A percentile compares a stretch with the other conserved stretches of the same genome.
Conservation (phyloP, 139 green algal genomes). For the Asterochloris erici region DNA sequence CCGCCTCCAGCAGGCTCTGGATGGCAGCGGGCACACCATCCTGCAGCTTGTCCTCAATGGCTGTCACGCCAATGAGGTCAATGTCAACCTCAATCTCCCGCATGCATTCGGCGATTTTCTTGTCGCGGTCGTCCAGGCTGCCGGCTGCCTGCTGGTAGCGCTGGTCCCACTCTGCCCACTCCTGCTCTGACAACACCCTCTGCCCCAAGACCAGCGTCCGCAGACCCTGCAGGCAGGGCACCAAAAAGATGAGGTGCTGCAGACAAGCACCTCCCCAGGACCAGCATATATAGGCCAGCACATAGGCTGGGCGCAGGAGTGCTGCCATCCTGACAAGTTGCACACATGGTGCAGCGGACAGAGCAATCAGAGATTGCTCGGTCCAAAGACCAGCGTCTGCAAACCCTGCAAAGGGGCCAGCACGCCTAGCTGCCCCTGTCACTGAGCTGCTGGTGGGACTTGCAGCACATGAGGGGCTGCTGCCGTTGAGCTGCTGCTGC, state of each 20-base stretch:
- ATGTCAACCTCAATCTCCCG: slow-evolving; percentile 71
- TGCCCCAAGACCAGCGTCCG: slow-evolving; percentile 37
- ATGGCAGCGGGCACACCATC: slow-evolving; percentile 93
- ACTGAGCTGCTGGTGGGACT: too few species aligned
- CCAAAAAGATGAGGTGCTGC: background rate
- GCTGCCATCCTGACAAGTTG: too few species aligned
- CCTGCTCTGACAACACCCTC: slow-evolving; percentile 36
- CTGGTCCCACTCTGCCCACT: slow-evolving; percentile 49
- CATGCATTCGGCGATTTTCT: slow-evolving; percentile 45
- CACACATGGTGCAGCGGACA: too few species aligned
- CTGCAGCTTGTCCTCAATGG: slow-evolving; percentile 99
- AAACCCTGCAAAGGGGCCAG: too few species aligned
- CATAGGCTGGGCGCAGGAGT: too few species aligned
- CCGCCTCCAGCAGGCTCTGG: slow-evolving; percentile 71
- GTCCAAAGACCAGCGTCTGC: too few species aligned
- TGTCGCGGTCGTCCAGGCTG: slow-evolving; percentile 57
- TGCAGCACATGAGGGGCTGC: too few species aligned
- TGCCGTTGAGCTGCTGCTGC: too few species aligned
- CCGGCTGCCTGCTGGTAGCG: slow-evolving; percentile 51
- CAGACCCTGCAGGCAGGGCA: slow-evolving; percentile 25
- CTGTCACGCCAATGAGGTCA: slow-evolving; percentile 90
- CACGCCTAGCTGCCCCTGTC: too few species aligned
- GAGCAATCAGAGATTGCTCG: too few species aligned
- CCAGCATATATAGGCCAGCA: too few species aligned
- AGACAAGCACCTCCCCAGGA: too few species aligned